Base-by-base conservation (phyloP, 2,329 filamentous ascomycete genomes). In the Cladosporium sp. region DNA sequence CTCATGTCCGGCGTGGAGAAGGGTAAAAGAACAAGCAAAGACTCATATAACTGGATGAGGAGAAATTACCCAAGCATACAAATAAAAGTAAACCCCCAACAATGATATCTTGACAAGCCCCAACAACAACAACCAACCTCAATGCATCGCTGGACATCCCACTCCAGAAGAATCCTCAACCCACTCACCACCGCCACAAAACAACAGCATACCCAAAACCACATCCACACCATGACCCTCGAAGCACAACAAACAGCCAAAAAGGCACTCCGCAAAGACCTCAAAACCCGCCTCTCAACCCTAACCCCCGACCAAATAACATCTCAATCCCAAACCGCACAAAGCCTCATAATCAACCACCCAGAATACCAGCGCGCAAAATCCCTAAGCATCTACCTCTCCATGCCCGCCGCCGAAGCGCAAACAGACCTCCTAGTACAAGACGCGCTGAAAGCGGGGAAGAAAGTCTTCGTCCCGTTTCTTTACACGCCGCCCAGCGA, bases 401-500 rank as follows among this genome's bases (percentile, higher is more conserved):
- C 92, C 9, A 98, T 98, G 93, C 90, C 91, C 1, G 73, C 76
- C 8, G 86, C 84, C 19, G 93, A 98, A 71, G 79, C 95, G 20
- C 88, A 90, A 59, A 98, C 93, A 1, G 82, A 84, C 45, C 74
- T 77, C 42, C 88, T 97, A 49, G 88, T 97, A 7, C 80, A 81
- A 22, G 82, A 96, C 72, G 91, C 92, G 11, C 75, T 98, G 20
- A 70, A 72, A 6, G 69, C 75, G 3, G 88, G 87, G 33, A 98
- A 97, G 70, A 76, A 84, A 54, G 90, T 98, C 51, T 97, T 89
- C 67, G 84, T 98, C 41, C 93, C 93, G 0, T 96, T 93, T 65
- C 84, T 95, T 46, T 84, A 93, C 70, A 83, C 77, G 59, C 74
- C 74, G 25, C 73, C 73, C 4, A 6, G 15, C 9, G 36, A 19